phyloP scores from a whole-genome alignment of 179 eudicot species.

The Beta lomatogona region DNA sequence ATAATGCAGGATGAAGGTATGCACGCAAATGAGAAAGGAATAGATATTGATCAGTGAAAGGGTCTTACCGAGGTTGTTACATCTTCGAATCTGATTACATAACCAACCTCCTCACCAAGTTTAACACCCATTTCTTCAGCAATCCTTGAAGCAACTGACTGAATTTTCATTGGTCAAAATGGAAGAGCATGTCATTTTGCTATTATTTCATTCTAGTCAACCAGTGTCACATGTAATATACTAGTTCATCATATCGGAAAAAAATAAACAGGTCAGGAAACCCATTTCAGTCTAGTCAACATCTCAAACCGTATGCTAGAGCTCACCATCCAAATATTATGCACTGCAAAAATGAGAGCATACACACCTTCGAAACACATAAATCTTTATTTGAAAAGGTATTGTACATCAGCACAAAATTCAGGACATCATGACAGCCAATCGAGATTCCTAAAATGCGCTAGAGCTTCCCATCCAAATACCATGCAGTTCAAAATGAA shows the following conservation, averaged over 20 bases:
- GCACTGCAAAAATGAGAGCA: not conserved
- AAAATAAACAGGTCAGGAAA: not conserved
- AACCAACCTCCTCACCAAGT: conserved; percentile 98
- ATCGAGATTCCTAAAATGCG: not conserved
- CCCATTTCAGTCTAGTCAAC: not conserved
- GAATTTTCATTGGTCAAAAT: conserved; percentile 28
- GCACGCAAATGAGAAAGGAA: not conserved
- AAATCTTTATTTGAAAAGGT: not conserved
- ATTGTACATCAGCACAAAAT: not conserved
- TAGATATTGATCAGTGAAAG: conserved; percentile 14
- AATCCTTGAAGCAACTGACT: conserved; percentile 95
- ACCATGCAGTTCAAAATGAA: not conserved
- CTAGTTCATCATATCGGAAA: not conserved
- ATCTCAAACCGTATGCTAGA: not conserved
- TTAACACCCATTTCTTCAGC: conserved; percentile 95
- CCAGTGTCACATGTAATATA: not conserved
- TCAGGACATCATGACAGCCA: not conserved
- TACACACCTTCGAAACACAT: not conserved
- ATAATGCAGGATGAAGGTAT: not conserved
- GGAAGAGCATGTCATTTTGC: not conserved
- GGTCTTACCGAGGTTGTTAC: conserved; percentile 63
- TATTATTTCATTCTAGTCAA: not conserved
- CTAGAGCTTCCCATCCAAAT: not conserved
- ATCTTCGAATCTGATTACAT: conserved; percentile 96
- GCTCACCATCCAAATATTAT: not conserved